A percentile compares a stretch with the other conserved stretches of the same genome.
These are phyloP conservation scores for Gastrolobium bilobum DNA, from an alignment of 306 rosid genomes.

Conservation along the genomic window DNA sequence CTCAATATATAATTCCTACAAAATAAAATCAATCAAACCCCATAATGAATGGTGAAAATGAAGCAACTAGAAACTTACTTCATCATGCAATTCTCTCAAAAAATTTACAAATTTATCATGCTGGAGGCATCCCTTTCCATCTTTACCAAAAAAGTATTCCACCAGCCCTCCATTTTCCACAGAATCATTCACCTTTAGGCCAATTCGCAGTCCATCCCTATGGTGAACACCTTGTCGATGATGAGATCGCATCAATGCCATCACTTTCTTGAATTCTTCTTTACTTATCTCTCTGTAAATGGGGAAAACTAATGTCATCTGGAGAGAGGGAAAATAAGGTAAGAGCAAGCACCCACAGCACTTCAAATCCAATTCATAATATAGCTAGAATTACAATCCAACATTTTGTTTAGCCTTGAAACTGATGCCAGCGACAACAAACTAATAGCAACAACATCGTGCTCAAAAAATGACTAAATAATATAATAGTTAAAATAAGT, in stretches of 20 bases:
- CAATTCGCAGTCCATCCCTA: constrained; percentile 73
- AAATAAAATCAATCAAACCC: constrained; percentile 39
- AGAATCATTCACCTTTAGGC: constrained; percentile 65
- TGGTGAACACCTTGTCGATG: constrained; percentile 82
- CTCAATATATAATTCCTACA: constrained; percentile 21
- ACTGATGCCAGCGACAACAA: constrained; percentile 15
- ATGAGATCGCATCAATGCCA: constrained; percentile 90
- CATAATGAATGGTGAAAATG: constrained; percentile 14
- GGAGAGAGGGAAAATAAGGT: background rate
- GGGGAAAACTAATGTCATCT: constrained; percentile 23
- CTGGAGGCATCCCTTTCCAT: constrained; percentile 69
- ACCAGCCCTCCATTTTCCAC: constrained; percentile 92
- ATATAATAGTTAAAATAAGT: constrained; percentile 24
- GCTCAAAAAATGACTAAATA: constrained; percentile 18
- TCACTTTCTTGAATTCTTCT: constrained; percentile 95
- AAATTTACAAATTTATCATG: constrained; percentile 76
- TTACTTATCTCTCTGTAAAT: constrained; percentile 70
- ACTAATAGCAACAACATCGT: constrained; percentile 8
- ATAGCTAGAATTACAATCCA: constrained; percentile 33
- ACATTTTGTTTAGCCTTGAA: constrained; percentile 26
- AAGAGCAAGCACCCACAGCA: constrained; percentile 32
- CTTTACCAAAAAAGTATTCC: constrained; percentile 85
- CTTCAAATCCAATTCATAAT: constrained; percentile 16
- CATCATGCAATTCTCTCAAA: constrained; percentile 70
- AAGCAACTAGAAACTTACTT: constrained; percentile 60